phyloP scores from a whole-genome alignment of 768 basidiomycete genomes.

The Favolaschia claudopus region DNA sequence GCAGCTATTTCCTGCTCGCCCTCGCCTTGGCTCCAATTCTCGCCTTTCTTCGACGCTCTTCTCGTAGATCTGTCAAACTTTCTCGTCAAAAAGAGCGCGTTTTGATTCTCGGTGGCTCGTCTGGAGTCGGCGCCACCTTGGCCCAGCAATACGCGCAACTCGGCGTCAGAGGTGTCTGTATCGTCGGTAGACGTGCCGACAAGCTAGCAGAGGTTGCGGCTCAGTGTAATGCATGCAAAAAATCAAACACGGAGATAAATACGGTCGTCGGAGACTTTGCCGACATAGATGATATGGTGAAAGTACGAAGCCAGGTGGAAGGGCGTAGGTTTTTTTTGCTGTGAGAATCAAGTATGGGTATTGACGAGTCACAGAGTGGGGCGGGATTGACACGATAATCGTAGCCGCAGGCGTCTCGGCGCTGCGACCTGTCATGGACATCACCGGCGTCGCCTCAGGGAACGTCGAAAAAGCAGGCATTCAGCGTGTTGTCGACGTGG shows the following conservation, averaged over 20 bases:
- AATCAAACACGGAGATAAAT: constrained; percentile 47
- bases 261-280: constrained; percentile 70
- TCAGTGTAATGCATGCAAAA: constrained; percentile 55
- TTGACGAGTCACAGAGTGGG: constrained; percentile 87
- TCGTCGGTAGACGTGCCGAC: constrained; percentile 71
- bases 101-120: constrained; percentile 82
- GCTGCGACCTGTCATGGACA: constrained; percentile 73
- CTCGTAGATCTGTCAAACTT: constrained; percentile 45
- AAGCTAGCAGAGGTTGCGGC: constrained; percentile 64
- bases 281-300: constrained; percentile 70
- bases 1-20: constrained; percentile 11
- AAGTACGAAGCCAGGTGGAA: constrained; percentile 58
- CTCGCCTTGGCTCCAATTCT: constrained; percentile 10
- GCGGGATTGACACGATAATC: constrained; percentile 82
- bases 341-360: neutral
- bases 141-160: constrained; percentile 74
- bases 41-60: neutral
- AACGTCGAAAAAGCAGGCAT: constrained; percentile 56
- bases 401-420: constrained; percentile 88
- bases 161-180: constrained; percentile 72
- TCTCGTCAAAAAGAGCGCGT: constrained; percentile 68
- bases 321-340: constrained; percentile 52
- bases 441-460: constrained; percentile 62
- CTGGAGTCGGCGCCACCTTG: constrained; percentile 79
- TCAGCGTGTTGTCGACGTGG: constrained; percentile 61